Base-by-base conservation (phyloP, 164 flowering plant species). In the Vitis cinerea region DNA sequence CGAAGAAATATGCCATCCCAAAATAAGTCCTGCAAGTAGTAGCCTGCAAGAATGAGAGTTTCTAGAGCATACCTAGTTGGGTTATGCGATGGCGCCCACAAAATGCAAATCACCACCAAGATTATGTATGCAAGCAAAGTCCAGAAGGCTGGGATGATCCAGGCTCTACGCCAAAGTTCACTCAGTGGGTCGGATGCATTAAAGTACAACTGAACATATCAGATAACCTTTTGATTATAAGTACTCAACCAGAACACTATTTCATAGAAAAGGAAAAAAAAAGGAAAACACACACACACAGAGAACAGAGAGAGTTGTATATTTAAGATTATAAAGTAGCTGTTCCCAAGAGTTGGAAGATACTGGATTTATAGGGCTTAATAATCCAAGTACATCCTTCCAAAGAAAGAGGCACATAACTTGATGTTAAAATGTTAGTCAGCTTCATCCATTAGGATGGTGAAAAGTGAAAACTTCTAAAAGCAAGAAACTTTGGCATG, bases 111-210 rank as follows among this genome's bases (percentile, higher is more conserved):
- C 37, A 91, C 84, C 48, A 71, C 81, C 71, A 93, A 78, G 56
- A 93, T 79, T 12, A 72, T 14, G 80, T 73, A 91, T 0, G 92
- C 84, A 56, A 93, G 91, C 78, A 93, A 56, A 52, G 73, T 73
- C 98, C 97, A 93, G 81, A 93, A 88, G 52, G 93, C 92, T 44
- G 95, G 90, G 64, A 93, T 89, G 64, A 90, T 82, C 98, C 98
- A 91, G 16, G 95, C 88, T 57, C 79, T 87, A 71, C 74, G 83
- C 97, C 97, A 93, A 37, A 84, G 76, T 67, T 93, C 98, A 63
- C 90, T 87, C 47, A 86, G 76, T 6, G 92, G 90, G 61, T 93
- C 93, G 14, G 84, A 81, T n/a, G 98, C 91, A 81, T 93, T 93
- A 71, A 91, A 91, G 78, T 93, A 91, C 72, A 93, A 65, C 98